Conservation (phyloP, 2,329 filamentous ascomycete genomes). For the Incumbomyces delicatus region DNA sequence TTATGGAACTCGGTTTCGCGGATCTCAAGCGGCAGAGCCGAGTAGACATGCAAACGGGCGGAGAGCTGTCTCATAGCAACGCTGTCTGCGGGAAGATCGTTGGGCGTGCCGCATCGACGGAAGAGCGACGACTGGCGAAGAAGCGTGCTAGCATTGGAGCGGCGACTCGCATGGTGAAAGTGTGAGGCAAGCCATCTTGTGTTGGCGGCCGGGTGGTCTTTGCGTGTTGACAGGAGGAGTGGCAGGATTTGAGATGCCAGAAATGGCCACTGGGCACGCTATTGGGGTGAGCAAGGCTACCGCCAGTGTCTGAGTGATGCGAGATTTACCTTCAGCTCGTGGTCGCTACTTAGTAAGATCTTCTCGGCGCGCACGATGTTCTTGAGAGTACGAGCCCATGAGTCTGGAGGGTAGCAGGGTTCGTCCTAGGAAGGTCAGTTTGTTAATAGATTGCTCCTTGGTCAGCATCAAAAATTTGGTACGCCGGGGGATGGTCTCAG, state of each 20-base stretch:
- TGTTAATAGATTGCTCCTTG: background rate
- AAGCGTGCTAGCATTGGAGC: slow-evolving; percentile 48
- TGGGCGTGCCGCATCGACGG: slow-evolving; percentile 41
- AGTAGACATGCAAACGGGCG: slow-evolving; percentile 61
- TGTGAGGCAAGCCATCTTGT: slow-evolving; percentile 26
- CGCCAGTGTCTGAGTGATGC: slow-evolving; percentile 6
- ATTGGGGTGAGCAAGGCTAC: background rate
- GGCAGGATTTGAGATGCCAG: slow-evolving; percentile 4
- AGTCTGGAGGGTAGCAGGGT: background rate
- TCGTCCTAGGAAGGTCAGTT: background rate
- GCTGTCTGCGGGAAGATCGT: slow-evolving; percentile 30
- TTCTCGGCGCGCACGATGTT: slow-evolving; percentile 31
- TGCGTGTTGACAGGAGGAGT: background rate
- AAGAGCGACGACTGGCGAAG: slow-evolving; percentile 57
- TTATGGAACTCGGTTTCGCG: slow-evolving; percentile 7
- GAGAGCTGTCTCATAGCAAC: slow-evolving; percentile 49
- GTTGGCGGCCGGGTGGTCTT: slow-evolving; percentile 23
- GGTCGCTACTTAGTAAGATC: slow-evolving; percentile 34
- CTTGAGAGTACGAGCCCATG: slow-evolving; percentile 18
- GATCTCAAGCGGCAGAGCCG: slow-evolving; percentile 49
- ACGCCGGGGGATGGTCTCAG: background rate
- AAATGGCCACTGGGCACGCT: background rate
- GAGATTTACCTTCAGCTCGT: slow-evolving; percentile 30
- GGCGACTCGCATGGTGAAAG: slow-evolving; percentile 30
- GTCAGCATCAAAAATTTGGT: background rate